Conservation (phyloP, 129 eudicot genomes). For the Ambrosia artemisiifolia region DNA sequence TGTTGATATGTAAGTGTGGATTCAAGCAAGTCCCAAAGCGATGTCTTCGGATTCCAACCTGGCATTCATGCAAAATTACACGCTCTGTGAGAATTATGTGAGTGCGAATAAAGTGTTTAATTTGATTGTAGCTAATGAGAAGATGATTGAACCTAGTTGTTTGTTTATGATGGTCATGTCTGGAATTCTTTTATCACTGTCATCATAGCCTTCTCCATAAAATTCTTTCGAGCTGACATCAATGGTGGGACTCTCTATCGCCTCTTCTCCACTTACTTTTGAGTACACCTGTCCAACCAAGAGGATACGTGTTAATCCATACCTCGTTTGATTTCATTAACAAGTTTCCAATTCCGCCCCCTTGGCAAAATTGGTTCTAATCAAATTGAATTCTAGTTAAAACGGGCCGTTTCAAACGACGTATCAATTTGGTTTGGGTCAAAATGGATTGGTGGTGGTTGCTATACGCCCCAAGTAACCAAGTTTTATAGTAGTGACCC, state of each 20-base stretch:
- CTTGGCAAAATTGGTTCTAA: not conserved
- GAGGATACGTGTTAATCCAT: not conserved
- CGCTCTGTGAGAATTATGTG: not conserved
- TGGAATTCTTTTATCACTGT: slow-evolving; percentile 98
- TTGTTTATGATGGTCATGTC: slow-evolving; percentile 94
- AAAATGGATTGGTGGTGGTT: not conserved
- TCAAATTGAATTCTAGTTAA: not conserved
- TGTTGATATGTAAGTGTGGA: slow-evolving; percentile 95
- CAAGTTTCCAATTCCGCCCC: no score
- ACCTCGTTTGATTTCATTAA: not conserved
- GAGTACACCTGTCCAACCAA: slow-evolving; percentile 60
- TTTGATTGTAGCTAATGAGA: not conserved
- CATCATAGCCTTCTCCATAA: slow-evolving; percentile 93
- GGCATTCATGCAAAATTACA: slow-evolving; percentile 16
- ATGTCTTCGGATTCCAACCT: slow-evolving; percentile 97
- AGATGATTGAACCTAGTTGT: slow-evolving; percentile 60
- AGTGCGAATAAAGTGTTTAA: not conserved
- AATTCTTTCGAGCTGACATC: slow-evolving; percentile 92
- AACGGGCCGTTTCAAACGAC: no score
- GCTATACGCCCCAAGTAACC: no score
- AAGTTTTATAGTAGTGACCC: no score
- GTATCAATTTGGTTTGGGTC: no score
- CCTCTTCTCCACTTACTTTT: slow-evolving; percentile 84
- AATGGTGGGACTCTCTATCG: slow-evolving; percentile 68
- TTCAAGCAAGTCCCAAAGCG: slow-evolving; percentile 94